phyloP scores from a whole-genome alignment of 768 basidiomycete genomes.

The Ramaria sp. region DNA sequence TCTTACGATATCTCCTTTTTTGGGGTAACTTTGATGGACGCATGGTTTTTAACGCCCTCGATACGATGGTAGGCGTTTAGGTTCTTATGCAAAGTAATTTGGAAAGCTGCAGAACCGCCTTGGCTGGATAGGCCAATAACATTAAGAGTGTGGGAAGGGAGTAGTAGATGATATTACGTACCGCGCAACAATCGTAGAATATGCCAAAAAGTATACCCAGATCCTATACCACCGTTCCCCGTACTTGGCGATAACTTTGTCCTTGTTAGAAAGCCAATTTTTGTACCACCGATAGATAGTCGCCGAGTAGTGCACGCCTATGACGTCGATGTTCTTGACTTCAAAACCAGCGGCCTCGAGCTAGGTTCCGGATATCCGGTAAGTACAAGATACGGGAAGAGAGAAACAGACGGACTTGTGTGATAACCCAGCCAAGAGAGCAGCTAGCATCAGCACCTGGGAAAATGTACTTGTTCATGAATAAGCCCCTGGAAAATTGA shows the following conservation, averaged over 20 bases:
- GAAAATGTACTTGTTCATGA: slow-evolving; percentile 99
- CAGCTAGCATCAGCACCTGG: slow-evolving; percentile 96
- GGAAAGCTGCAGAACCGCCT: slow-evolving; percentile 89
- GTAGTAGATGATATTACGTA: slow-evolving; percentile 20
- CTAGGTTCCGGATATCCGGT: slow-evolving; percentile 11
- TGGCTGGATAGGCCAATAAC: slow-evolving; percentile 35
- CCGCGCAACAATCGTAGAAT: slow-evolving; percentile 75
- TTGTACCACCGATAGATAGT: slow-evolving; percentile 90
- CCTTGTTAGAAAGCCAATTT: slow-evolving; percentile 94
- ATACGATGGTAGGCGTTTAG: slow-evolving; percentile 91
- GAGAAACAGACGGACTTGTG: slow-evolving; percentile 32
- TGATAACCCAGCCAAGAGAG: slow-evolving; percentile 92
- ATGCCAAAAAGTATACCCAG: slow-evolving; percentile 97
- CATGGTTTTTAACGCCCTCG: slow-evolving; percentile 71
- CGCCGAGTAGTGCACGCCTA: slow-evolving; percentile 95
- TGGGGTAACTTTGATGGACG: slow-evolving; percentile 35
- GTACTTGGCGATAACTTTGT: slow-evolving; percentile 79
- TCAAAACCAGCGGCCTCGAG: slow-evolving; percentile 87
- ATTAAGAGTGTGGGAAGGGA: slow-evolving; percentile 1
- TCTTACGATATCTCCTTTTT: slow-evolving; percentile 1
- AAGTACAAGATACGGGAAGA: background rate
- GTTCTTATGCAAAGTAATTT: slow-evolving; percentile 97
- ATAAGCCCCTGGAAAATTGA: slow-evolving; percentile 55
- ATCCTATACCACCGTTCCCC: slow-evolving; percentile 90
- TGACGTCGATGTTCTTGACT: slow-evolving; percentile 91